These are phyloP conservation scores for Hyaloscypha bicolor DNA, from an alignment of 495 filamentous ascomycete genomes.

Conservation along the genomic window DNA sequence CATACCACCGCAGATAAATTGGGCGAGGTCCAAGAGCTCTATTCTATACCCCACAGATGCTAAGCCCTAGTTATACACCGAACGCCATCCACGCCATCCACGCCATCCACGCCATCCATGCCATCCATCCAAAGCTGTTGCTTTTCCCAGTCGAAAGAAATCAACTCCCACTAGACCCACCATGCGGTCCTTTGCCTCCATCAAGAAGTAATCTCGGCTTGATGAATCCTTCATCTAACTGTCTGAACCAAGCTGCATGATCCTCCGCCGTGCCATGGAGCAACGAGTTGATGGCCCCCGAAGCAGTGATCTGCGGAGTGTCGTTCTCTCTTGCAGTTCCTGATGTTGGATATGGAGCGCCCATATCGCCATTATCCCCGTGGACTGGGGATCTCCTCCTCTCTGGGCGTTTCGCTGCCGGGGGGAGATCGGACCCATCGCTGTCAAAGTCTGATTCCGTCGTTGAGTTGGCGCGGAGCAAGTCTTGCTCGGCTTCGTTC, in stretches of 20 bases:
- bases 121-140: slow-evolving; percentile 3
- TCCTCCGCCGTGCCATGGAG: slow-evolving; percentile 65
- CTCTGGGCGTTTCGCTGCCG: slow-evolving; percentile 41
- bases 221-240: slow-evolving; percentile 94
- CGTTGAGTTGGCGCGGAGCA: slow-evolving; percentile 61
- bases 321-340: slow-evolving; percentile 30
- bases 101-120: slow-evolving; percentile 5
- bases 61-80: not conserved
- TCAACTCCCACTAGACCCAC: slow-evolving; percentile 28
- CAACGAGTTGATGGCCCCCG: slow-evolving; percentile 31
- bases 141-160: slow-evolving; percentile 3
- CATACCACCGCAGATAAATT: not conserved
- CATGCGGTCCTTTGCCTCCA: slow-evolving; percentile 47
- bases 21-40: not conserved
- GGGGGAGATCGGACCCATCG: slow-evolving; percentile 64
- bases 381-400: slow-evolving; percentile 27
- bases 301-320: slow-evolving; percentile 30
- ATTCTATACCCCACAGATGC: not conserved
- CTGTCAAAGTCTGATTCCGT: slow-evolving; percentile 66
- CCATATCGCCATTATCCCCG: slow-evolving; percentile 8
- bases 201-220: slow-evolving; percentile 92
- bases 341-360: slow-evolving; percentile 31
- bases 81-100: not conserved
- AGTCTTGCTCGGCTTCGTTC: slow-evolving; percentile 59
- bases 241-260: slow-evolving; percentile 87